phyloP scores from a whole-genome alignment of 257 asterid species.

The Gardenia jasminoides region DNA sequence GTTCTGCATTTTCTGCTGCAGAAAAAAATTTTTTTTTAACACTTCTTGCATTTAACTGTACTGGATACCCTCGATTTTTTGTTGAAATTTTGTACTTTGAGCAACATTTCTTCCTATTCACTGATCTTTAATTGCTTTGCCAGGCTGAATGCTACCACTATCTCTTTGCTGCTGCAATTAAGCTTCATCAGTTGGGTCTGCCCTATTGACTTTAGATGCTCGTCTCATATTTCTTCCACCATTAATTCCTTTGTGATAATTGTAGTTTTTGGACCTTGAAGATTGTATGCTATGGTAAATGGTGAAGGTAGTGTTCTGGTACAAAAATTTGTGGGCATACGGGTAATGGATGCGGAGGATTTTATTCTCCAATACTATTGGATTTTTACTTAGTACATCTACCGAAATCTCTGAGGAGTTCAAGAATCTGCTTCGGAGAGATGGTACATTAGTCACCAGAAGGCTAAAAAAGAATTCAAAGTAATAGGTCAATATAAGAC shows the following conservation, averaged over 20 bases:
- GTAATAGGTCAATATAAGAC: no score
- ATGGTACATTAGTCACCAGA: neutral
- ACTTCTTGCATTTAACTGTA: no score
- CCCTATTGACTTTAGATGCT: conserved; percentile 24
- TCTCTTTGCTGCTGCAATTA: conserved; percentile 85
- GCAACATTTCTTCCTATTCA: neutral
- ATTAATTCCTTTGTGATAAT: neutral
- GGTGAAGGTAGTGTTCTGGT: neutral
- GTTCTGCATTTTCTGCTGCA: no score
- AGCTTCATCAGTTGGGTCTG: conserved; percentile 74
- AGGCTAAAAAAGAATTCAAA: no score
- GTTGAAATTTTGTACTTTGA: no score
- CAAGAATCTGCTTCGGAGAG: neutral
- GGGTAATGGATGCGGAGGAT: neutral
- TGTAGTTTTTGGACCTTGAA: neutral
- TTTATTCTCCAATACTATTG: no score
- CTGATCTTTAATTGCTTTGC: neutral
- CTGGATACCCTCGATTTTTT: no score
- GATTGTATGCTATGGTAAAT: neutral
- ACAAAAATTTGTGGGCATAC: no score
- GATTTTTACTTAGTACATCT: no score
- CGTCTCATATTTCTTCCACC: neutral
- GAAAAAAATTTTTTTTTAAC: no score
- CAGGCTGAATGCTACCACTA: conserved; percentile 93
- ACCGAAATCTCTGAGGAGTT: no score